These are phyloP conservation scores for Buxus sempervirens DNA, from an alignment of 164 flowering plant species.

Conservation along the genomic window DNA sequence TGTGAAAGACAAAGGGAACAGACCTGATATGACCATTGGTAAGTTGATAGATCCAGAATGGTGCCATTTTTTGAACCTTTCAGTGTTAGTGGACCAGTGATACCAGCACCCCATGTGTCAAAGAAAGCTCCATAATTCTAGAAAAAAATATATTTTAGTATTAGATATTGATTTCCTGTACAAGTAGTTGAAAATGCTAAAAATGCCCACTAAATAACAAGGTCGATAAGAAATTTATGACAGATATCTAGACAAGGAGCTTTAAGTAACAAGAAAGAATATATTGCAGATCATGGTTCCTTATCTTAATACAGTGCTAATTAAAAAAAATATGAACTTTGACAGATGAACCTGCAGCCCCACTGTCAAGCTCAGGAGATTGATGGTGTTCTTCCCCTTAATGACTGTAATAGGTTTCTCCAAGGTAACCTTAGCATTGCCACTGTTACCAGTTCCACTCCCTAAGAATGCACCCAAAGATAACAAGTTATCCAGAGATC, in stretches of 20 bases:
- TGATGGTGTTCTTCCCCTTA: slow-evolving; percentile 67
- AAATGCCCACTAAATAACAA: not conserved
- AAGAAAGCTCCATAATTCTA: slow-evolving; percentile 96
- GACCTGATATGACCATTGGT: slow-evolving; percentile 92
- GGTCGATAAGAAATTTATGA: not conserved
- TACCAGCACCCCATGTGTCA: slow-evolving; percentile 75
- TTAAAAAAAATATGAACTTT: not conserved
- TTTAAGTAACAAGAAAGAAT: not conserved
- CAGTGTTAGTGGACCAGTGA: slow-evolving; percentile 84
- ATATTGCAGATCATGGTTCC: not conserved
- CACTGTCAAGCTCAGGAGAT: slow-evolving; percentile 85
- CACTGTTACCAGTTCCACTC: slow-evolving; percentile 49
- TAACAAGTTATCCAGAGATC: slow-evolving; percentile 3
- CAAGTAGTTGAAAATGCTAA: not conserved
- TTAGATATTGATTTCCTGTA: slow-evolving; percentile 2
- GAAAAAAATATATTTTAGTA: slow-evolving; percentile 1
- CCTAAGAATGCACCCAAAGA: slow-evolving; percentile 42
- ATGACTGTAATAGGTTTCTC: slow-evolving; percentile 59
- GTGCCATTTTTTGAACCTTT: slow-evolving; percentile 46
- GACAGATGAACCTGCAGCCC: slow-evolving; percentile 76
- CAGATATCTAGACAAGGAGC: not conserved
- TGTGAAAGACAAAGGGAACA: slow-evolving; percentile 5
- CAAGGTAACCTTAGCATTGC: slow-evolving; percentile 44
- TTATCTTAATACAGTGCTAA: not conserved
- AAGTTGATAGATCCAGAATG: slow-evolving; percentile 66